A percentile compares a stretch with the other conserved stretches of the same genome.
phyloP scores from a whole-genome alignment of 148 eudicot species.

The Amaranthus hypochondriacus region DNA sequence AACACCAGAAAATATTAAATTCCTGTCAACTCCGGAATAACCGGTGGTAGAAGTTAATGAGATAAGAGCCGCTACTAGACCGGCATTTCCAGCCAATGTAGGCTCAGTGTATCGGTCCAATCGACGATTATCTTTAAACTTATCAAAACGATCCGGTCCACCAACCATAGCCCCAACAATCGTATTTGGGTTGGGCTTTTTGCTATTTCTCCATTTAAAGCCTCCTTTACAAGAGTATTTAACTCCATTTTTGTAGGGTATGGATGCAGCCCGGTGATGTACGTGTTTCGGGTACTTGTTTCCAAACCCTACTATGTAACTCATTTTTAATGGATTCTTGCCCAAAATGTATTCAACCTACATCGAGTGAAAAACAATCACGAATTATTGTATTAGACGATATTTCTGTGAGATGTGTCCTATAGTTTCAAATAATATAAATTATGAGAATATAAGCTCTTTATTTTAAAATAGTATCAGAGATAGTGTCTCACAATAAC shows the following conservation, averaged over 20 bases:
- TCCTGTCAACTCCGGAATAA: slow-evolving; percentile 43
- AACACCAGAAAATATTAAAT: slow-evolving; percentile 61
- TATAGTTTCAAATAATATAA: no score
- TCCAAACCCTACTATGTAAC: slow-evolving; percentile 68
- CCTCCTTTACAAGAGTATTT: slow-evolving; percentile 62
- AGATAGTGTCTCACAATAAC: no score
- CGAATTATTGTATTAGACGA: no score
- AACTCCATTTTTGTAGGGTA: slow-evolving; percentile 30
- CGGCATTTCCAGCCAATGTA: slow-evolving; percentile 76
- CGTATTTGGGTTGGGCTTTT: slow-evolving; percentile 47
- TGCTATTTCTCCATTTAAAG: slow-evolving; percentile 43
- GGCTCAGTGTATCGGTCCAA: slow-evolving; percentile 57
- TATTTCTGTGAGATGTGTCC: no score
- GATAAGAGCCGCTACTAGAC: slow-evolving; percentile 74
- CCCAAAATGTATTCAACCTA: slow-evolving; percentile 81
- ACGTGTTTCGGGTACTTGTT: slow-evolving; percentile 52
- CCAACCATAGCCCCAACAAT: slow-evolving; percentile 74
- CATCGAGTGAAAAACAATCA: not conserved
- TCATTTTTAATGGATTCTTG: slow-evolving; percentile 55
- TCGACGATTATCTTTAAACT: slow-evolving; percentile 41
- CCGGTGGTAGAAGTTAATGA: slow-evolving; percentile 50
- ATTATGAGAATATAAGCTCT: no score
- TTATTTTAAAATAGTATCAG: no score
- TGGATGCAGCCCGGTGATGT: slow-evolving; percentile 81
- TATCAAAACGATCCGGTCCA: slow-evolving; percentile 57